Evolutionary conservation across 352 stramenopile genomes (phyloP).

Genomic region (Phytophthora pistaciae): DNA sequence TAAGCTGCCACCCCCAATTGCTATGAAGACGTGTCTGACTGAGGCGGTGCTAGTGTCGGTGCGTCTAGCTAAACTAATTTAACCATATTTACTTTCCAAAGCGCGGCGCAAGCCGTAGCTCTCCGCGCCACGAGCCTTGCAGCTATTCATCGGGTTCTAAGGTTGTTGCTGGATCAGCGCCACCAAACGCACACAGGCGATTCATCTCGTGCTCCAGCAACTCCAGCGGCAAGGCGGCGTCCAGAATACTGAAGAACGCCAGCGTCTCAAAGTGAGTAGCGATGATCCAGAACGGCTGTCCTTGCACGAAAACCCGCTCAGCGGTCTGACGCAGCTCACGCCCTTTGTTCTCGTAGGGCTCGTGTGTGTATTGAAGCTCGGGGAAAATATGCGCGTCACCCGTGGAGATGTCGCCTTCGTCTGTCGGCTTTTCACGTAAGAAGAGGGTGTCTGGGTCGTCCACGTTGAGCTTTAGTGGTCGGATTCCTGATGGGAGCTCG

Average conservation of each 20-base stretch:
- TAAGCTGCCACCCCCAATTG: background rate
- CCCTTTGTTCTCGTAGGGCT: slow-evolving; percentile 14
- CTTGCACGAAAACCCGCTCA: slow-evolving; percentile 33
- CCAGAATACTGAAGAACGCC: slow-evolving; percentile 51
- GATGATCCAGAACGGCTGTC: slow-evolving; percentile 51
- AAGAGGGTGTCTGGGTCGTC: slow-evolving; percentile 51
- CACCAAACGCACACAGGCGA: slow-evolving; percentile 43
- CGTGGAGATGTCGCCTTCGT: slow-evolving; percentile 52
- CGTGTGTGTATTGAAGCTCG: background rate
- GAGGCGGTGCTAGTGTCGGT: background rate
- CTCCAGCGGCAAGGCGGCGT: slow-evolving; percentile 39
- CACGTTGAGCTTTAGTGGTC: slow-evolving; percentile 47
- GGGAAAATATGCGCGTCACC: slow-evolving; percentile 61
- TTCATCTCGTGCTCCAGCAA: slow-evolving; percentile 60
- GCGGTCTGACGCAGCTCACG: slow-evolving; percentile 50
- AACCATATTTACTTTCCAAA: slow-evolving; percentile 5
- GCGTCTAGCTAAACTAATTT: background rate
- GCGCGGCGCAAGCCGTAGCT: background rate
- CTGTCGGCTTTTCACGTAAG: slow-evolving; percentile 29
- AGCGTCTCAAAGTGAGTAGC: slow-evolving; percentile 56
- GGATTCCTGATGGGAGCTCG: slow-evolving; percentile 45
- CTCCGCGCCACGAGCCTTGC: no score
- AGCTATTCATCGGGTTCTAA: background rate
- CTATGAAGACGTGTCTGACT: background rate
- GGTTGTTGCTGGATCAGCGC: slow-evolving; percentile 15